A percentile compares a stretch with the other conserved stretches of the same genome.
These are phyloP conservation scores for Chlorella variabilis DNA, from an alignment of 163 green algal genomes.

Conservation along the genomic window DNA sequence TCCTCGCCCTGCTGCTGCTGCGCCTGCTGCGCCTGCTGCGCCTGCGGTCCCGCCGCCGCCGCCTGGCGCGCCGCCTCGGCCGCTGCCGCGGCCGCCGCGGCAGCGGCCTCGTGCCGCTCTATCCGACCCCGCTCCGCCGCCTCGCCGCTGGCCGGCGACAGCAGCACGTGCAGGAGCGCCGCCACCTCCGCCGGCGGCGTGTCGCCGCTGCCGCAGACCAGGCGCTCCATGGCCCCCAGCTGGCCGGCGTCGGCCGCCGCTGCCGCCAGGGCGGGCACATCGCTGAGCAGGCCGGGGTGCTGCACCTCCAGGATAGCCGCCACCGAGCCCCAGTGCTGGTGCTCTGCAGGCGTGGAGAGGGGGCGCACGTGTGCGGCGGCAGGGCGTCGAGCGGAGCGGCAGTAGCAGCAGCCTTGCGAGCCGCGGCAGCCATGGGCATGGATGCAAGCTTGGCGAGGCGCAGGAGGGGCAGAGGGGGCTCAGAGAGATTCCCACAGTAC, in stretches of 20 bases:
- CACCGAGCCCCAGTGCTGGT: constrained; percentile 25
- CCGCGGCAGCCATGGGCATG: too few species aligned
- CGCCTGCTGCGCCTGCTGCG: constrained; percentile 11
- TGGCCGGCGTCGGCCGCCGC: constrained; percentile 14
- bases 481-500: constrained; percentile 52
- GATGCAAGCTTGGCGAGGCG: too few species aligned
- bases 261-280: constrained; percentile 27
- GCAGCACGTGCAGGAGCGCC: constrained; percentile 24
- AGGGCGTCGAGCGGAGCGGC: not conserved
- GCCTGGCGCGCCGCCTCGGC: not conserved
- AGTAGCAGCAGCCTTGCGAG: too few species aligned
- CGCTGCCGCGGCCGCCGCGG: not conserved
- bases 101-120: not conserved
- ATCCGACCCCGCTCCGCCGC: not conserved
- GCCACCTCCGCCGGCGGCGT: not conserved
- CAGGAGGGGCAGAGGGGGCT: constrained; percentile 16
- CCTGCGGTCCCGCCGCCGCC: not conserved
- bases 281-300: constrained; percentile 22
- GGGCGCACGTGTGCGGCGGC: too few species aligned
- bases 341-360: not conserved
- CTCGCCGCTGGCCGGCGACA: not conserved
- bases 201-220: not conserved
- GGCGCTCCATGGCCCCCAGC: constrained; percentile 11
- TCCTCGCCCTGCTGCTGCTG: constrained; percentile 4
- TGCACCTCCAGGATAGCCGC: constrained; percentile 25